Evolutionary conservation across 2,329 filamentous ascomycete genomes (phyloP).

Genomic region (Aureobasidium sp.): DNA sequence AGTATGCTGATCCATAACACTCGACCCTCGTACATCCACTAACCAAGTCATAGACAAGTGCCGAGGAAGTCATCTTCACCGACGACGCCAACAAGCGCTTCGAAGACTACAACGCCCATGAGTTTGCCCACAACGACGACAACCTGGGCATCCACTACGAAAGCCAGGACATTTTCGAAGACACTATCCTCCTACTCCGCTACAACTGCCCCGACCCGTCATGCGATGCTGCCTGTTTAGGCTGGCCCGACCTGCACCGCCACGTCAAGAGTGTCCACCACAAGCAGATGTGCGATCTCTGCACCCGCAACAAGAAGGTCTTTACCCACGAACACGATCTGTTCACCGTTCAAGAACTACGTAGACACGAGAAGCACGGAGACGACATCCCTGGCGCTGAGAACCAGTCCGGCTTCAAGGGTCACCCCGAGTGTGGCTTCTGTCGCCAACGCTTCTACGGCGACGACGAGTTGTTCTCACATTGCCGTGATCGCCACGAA

Average conservation of each 20-base stretch:
- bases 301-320: constrained; percentile 90
- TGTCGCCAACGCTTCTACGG: constrained; percentile 91
- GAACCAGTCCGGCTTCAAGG: constrained; percentile 93
- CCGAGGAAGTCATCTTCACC: constrained; percentile 83
- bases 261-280: constrained; percentile 77
- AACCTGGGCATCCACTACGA: constrained; percentile 90
- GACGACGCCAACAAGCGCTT: constrained; percentile 75
- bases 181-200: constrained; percentile 77
- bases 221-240: constrained; percentile 79
- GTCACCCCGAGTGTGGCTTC: constrained; percentile 90
- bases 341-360: constrained; percentile 72
- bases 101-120: constrained; percentile 67
- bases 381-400: constrained; percentile 84
- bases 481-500: constrained; percentile 91
- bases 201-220: constrained; percentile 89
- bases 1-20: constrained; percentile 46
- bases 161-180: constrained; percentile 80
- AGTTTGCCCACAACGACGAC: constrained; percentile 72
- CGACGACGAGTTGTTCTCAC: constrained; percentile 86
- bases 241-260: constrained; percentile 70
- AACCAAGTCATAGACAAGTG: constrained; percentile 47
- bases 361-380: constrained; percentile 81
- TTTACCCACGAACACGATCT: constrained; percentile 97
- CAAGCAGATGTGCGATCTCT: constrained; percentile 86
- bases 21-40: neutral